phyloP scores from a whole-genome alignment of 169 alveolate species.

The Eimeria sp. region DNA sequence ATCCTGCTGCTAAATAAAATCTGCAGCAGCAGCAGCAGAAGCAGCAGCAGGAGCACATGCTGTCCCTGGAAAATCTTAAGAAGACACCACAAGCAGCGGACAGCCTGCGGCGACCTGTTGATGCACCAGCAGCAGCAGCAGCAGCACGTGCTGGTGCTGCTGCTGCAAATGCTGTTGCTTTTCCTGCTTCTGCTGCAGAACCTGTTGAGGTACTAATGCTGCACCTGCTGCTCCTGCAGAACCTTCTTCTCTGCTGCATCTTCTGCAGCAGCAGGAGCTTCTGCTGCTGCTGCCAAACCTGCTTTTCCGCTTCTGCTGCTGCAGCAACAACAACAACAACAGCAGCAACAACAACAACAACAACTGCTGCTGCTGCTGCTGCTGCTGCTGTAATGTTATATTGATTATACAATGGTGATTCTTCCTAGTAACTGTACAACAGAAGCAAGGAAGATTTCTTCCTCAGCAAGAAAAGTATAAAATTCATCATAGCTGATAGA shows the following conservation, averaged over 20 bases:
- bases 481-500: slow-evolving; percentile 4
- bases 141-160: not conserved
- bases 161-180: not conserved
- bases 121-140: not conserved
- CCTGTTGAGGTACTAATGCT: not conserved
- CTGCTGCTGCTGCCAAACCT: too few relatives aligned
- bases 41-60: not conserved
- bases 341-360: too few relatives aligned
- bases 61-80: not conserved
- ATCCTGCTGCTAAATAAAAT: not conserved
- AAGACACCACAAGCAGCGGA: not conserved
- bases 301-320: too few relatives aligned
- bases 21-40: not conserved
- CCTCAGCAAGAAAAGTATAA: not conserved
- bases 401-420: not conserved
- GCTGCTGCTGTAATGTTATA: too few relatives aligned
- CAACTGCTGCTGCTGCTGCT: too few relatives aligned
- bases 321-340: too few relatives aligned
- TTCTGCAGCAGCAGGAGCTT: too few relatives aligned
- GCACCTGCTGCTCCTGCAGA: too few relatives aligned
- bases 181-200: slow-evolving; percentile 29
- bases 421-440: not conserved
- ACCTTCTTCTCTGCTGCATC: too few relatives aligned
- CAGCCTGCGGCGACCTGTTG: not conserved
- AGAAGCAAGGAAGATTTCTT: not conserved